Evolutionary conservation across 306 rosid genomes (phyloP), one percentile per base, ranked within the genome.

Genomic region (Urtica urens): DNA sequence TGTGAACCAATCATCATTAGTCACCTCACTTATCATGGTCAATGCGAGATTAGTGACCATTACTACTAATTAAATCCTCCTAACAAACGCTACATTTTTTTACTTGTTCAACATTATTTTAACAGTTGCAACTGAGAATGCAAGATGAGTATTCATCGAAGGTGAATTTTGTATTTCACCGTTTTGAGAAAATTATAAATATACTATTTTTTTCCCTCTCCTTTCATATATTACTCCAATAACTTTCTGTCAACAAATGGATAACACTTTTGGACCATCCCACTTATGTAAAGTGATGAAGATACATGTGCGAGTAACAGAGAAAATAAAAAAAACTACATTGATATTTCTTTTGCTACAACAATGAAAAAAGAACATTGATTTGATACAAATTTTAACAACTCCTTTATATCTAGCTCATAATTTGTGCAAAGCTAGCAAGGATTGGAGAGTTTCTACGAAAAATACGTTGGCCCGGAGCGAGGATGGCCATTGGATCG

Each of bases 381-480:
- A 42, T 20, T 42, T 42, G 24, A 12, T 41, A 7, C 37, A 31
- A 8, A 31, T 31, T 31, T 31, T 31, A 8, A 35, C n/a, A 35
- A 7, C 40, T 3, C n/a, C n/a, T 35, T 16, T 10, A 14, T 35
- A 35, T 35, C 15, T 10, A 35, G 40, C 40, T 35, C 40, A n/a
- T n/a, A n/a, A n/a, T n/a, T 35, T 35, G 5, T 1, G 40, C 3
- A 35, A 35, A 35, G 40, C 40, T 35, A 35, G 37, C 62, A 41
- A 70, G 34, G 52, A 61, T 4, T 51, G 51, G 22, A 41, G 41
- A 31, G 55, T 35, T 72, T 63, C 93, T 70, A 0, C 74, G 9
- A 60, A 88, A 88, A 54, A 88, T 84, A 40, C 66, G 81, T 61
- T 84, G 97, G 2, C 97, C 93, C 2, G 97, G 97, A 3, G 97